Percentiles rank a stretch among this genome's conserved stretches.
Evolutionary conservation across 768 basidiomycete genomes (phyloP).

Genomic region (Piloderma croceum): DNA sequence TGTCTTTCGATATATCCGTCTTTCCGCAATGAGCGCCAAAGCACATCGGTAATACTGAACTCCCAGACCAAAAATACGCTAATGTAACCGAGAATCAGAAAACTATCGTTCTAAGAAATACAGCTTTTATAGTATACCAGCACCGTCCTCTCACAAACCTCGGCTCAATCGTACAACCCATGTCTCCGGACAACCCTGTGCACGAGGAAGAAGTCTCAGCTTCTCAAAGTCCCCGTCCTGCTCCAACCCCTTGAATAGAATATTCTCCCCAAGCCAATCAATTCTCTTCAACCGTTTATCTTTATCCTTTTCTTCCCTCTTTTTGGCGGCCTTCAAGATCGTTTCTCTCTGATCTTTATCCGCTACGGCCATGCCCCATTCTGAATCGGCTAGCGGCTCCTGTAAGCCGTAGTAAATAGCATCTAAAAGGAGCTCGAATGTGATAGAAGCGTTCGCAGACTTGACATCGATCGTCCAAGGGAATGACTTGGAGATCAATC

Average conservation of each 20-base stretch:
- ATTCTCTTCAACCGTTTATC: conserved; percentile 45
- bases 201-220: conserved; percentile 31
- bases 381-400: conserved; percentile 53
- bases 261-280: conserved; percentile 57
- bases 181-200: conserved; percentile 40
- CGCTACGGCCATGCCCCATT: conserved; percentile 53
- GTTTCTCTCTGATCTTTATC: conserved; percentile 39
- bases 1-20: too few species aligned
- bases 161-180: too few species aligned
- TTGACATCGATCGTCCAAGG: conserved; percentile 62
- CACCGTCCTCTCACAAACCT: too few species aligned
- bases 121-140: too few species aligned
- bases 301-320: conserved; percentile 33
- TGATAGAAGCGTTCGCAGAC: conserved; percentile 28
- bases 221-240: conserved; percentile 53
- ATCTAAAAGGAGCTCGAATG: conserved; percentile 53
- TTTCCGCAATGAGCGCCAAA: too few species aligned
- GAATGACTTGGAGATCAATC: conserved; percentile 55
- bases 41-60: too few species aligned
- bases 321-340: conserved; percentile 48
- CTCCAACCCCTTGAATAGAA: conserved; percentile 58
- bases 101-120: too few species aligned
- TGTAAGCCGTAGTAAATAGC: conserved; percentile 46
- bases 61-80: too few species aligned
- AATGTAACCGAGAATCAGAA: too few species aligned